Evolutionary conservation across 768 basidiomycete genomes (phyloP).

Genomic region (Arthromyces matolae): DNA sequence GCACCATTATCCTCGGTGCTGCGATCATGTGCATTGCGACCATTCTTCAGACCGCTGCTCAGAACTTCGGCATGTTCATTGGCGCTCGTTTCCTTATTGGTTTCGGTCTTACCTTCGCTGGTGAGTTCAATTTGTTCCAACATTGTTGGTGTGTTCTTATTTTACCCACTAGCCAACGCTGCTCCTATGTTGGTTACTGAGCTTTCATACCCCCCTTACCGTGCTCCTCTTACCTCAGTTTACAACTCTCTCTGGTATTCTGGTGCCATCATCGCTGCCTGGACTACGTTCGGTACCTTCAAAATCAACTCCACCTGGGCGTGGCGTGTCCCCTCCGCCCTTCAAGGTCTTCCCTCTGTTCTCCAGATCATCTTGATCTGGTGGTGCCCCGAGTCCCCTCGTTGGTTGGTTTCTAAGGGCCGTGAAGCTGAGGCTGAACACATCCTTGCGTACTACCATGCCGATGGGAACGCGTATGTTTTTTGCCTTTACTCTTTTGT

Average conservation of each 20-base stretch:
- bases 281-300: constrained; percentile 62
- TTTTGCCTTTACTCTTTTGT: too few relatives aligned
- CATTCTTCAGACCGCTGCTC: too few relatives aligned
- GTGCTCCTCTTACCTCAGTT: too few relatives aligned
- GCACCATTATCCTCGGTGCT: constrained; percentile 58
- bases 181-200: constrained; percentile 75
- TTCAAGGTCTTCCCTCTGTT: constrained; percentile 60
- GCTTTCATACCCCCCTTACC: constrained; percentile 62
- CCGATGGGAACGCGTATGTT: too few relatives aligned
- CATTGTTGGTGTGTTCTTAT: constrained; percentile 63
- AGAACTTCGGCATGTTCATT: too few relatives aligned
- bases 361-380: constrained; percentile 57
- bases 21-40: constrained; percentile 54
- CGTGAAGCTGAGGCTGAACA: constrained; percentile 45
- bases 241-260: too few relatives aligned
- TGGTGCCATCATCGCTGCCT: too few relatives aligned
- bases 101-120: constrained; percentile 51
- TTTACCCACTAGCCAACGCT: constrained; percentile 60
- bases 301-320: constrained; percentile 55
- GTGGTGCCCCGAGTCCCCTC: constrained; percentile 57
- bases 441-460: constrained; percentile 52
- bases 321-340: constrained; percentile 70
- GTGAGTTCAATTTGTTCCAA: constrained; percentile 68
- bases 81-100: too few relatives aligned
- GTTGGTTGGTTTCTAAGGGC: too few relatives aligned